Base-by-base conservation (phyloP, 2,329 filamentous ascomycete species). In the Cladosporium halotolerans region DNA sequence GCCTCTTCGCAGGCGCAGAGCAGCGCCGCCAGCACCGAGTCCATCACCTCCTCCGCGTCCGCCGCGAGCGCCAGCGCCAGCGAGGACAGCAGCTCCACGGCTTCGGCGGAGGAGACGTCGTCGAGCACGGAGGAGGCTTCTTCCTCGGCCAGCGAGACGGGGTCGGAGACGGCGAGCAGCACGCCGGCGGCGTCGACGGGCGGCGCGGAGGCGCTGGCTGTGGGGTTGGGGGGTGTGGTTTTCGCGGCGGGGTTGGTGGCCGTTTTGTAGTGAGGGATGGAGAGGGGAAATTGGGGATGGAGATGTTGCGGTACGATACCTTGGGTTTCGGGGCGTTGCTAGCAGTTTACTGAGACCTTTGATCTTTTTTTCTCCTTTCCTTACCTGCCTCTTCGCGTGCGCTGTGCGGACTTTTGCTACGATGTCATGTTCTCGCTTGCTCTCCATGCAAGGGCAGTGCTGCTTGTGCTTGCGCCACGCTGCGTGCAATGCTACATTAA, bases 191-290 rank as follows among this genome's bases (percentile, higher is more conserved):
- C 16, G 31, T 46, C 51, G 28, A 53, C 43, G 42, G 43, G 43
- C 36, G 51, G 51, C 6, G 51, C 51, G 7, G 51, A 43, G 16
- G 44, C 23, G 23, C 9, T 53, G 38, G 43, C 11, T 19, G 28
- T 39, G 16, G 36, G 51, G 6, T 10, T 47, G 7, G 51, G 23
- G n/a, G 32, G 44, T n/a, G 51, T 7, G 50, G 50, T 28, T 36
- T 53, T 14, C 43, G 51, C 1, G 62, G 55, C 33, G 60, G 60
- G 4, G 54, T 65, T 41, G 63, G 61, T n/a, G 63, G 59, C 62
- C 39, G 58, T 57, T 32, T 33, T 66, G 53, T 66, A 58, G 45
- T n/a, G 39, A 28, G 34, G 23, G 23, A 4, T 1, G 4, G 23
- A 7, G 23, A 28, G 23, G 23, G 16, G 16, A 18, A 3, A 18